phyloP scores from a whole-genome alignment of 148 eudicot genomes.

The Salicornia ramosissima region DNA sequence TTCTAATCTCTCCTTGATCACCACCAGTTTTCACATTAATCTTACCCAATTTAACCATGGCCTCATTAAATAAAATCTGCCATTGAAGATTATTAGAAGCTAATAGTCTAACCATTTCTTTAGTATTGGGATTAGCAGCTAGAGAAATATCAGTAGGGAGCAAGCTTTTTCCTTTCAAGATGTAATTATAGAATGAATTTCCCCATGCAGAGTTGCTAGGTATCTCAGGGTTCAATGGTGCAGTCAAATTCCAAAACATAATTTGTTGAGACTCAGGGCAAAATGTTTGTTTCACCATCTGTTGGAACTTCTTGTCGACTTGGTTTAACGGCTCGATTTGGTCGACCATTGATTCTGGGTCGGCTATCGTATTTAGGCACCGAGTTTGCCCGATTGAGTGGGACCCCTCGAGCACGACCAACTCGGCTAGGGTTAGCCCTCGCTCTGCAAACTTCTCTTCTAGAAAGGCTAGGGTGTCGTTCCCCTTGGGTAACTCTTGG shows the following conservation, averaged over 20 bases:
- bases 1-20: constrained; percentile 27
- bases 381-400: constrained; percentile 24
- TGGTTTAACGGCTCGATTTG: background rate
- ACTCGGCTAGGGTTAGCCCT: constrained; percentile 15
- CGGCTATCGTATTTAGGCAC: constrained; percentile 3
- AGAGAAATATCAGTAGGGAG: constrained; percentile 15
- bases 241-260: background rate
- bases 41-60: constrained; percentile 21
- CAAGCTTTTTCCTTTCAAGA: constrained; percentile 6
- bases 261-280: background rate
- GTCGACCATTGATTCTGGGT: background rate
- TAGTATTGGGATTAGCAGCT: constrained; percentile 7
- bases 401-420: constrained; percentile 22
- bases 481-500: constrained; percentile 20
- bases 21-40: constrained; percentile 22
- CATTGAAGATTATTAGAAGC: constrained; percentile 2
- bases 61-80: constrained; percentile 21
- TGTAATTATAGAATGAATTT: constrained; percentile 10
- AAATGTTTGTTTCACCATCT: background rate
- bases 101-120: background rate
- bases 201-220: constrained; percentile 11
- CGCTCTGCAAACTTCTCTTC: background rate
- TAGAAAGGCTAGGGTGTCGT: background rate
- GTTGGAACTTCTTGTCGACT: constrained; percentile 4
- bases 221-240: constrained; percentile 12